These are phyloP conservation scores for Bullera alba DNA, from an alignment of 768 basidiomycete genomes.

Conservation along the genomic window DNA sequence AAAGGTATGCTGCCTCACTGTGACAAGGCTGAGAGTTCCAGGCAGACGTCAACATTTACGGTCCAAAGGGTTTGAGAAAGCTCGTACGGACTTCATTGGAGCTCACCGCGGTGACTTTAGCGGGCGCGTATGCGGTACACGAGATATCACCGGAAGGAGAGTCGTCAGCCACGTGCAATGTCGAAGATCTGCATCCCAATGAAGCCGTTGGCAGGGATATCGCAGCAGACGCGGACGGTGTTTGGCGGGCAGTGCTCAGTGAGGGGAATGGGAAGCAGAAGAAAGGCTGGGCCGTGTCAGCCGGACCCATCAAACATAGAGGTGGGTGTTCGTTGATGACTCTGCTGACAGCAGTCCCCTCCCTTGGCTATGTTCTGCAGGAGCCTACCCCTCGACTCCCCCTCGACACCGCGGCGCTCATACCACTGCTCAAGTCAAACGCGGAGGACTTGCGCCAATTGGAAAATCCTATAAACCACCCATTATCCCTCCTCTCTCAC, in stretches of 20 bases:
- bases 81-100: slow-evolving; percentile 32
- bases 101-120: slow-evolving; percentile 24
- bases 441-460: slow-evolving; percentile 24
- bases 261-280: slow-evolving; percentile 25
- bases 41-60: slow-evolving; percentile 39
- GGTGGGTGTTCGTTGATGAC: slow-evolving; percentile 18
- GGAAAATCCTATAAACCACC: slow-evolving; percentile 36
- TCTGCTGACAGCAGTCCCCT: slow-evolving; percentile 22
- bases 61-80: slow-evolving; percentile 33
- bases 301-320: slow-evolving; percentile 43
- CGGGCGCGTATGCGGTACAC: slow-evolving; percentile 40
- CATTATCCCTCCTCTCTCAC: slow-evolving; percentile 33
- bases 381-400: slow-evolving; percentile 36
- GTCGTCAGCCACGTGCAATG: slow-evolving; percentile 17
- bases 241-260: slow-evolving; percentile 32
- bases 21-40: not conserved
- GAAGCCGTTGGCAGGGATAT: slow-evolving; percentile 42
- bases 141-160: slow-evolving; percentile 26
- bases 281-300: slow-evolving; percentile 38
- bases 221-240: slow-evolving; percentile 26
- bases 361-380: slow-evolving; percentile 39
- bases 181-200: slow-evolving; percentile 30
- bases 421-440: slow-evolving; percentile 36
- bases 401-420: slow-evolving; percentile 27
- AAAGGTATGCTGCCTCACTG: slow-evolving; percentile 4